Base-by-base conservation (phyloP, 2,329 filamentous ascomycete genomes). In the Colletotrichum noveboracense region DNA sequence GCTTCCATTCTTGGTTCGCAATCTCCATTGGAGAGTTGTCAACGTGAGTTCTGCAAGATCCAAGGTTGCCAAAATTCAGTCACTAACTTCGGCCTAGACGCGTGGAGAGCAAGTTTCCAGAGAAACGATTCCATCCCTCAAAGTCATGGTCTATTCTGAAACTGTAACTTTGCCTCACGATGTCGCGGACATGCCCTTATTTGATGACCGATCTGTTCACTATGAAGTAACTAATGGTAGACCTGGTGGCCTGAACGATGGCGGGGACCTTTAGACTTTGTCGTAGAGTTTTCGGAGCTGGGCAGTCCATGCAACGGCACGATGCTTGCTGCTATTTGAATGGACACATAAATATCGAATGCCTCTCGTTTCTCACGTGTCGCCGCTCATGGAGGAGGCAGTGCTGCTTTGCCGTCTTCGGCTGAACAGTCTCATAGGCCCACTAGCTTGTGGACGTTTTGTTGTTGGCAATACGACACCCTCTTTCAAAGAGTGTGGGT, bases 401-500 rank as follows among this genome's bases (percentile, higher is more conserved):
- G 38, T 69, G 32, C 72, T 60, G 21, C 56, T 69, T n/a, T 32
- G 62, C 18, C 70, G 26, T 30, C 70, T 30, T 13, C 70, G 32
- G 43, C 62, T 75, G 18, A 73, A 75, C 1, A 75, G 18, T 24
- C 73, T 68, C 56, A 75, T 74, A 5, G 56, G 64, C 5, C 64
- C 56, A 21, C 70, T 52, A 5, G 70, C 14, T 16, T 74, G 62
- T 30, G 43, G 34, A 10, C 70, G 70, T 38, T 43, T 69, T 6
- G 61, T 14, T 21, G 9, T 12, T 16, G 30, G 30, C 24, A n/a
- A 38, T 10, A 34, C 43, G 5, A 34, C 26, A 13, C 70, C 64
- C 38, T 77, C 64, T 34, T 69, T 72, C 3, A 77, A 26, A 16
- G 76, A 77, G 10, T 58, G 43, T 3, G 81, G 80, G 75, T 84